Evolutionary conservation across 2,329 filamentous ascomycete species (phyloP).

Genomic region (Hypoxylon sp.): DNA sequence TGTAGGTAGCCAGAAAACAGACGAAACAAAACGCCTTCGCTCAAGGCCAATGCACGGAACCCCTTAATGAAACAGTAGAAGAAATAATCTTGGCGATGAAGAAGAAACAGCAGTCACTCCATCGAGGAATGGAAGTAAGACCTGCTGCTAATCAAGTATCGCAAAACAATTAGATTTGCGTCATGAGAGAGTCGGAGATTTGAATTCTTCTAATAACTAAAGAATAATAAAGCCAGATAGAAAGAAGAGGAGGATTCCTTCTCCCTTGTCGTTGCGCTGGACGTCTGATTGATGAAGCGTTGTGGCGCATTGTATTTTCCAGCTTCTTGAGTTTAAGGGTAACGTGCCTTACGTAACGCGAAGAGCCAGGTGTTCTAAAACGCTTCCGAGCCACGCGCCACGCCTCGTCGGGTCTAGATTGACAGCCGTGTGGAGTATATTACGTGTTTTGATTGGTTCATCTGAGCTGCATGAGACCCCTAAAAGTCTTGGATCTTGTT

Average conservation of each 20-base stretch:
- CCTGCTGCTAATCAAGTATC: constrained; percentile 12
- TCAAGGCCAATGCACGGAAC: constrained; percentile 32
- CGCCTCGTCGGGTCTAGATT: constrained; percentile 13
- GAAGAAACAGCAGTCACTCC: constrained; percentile 15
- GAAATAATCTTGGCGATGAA: constrained; percentile 18
- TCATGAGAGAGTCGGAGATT: constrained; percentile 5
- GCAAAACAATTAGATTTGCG: constrained; percentile 6
- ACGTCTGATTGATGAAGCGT: neutral
- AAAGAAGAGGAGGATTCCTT: constrained; percentile 8
- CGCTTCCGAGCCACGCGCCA: constrained; percentile 27
- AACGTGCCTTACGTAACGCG: constrained; percentile 14
- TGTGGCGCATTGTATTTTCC: no score
- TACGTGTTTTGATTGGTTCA: constrained; percentile 18
- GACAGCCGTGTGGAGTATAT: constrained; percentile 14
- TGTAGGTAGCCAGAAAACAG: constrained; percentile 5
- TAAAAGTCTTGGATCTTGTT: no score
- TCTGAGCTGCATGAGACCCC: constrained; percentile 2
- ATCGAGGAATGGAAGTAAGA: constrained; percentile 13
- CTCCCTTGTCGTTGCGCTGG: neutral
- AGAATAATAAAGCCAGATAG: constrained; percentile 3
- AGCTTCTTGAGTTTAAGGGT: no score
- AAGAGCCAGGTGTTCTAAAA: constrained; percentile 36
- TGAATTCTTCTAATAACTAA: neutral
- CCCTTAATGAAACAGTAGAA: constrained; percentile 33
- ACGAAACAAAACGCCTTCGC: constrained; percentile 25